phyloP scores from a whole-genome alignment of 139 green algal species.

The Yamagishiella unicocca region DNA sequence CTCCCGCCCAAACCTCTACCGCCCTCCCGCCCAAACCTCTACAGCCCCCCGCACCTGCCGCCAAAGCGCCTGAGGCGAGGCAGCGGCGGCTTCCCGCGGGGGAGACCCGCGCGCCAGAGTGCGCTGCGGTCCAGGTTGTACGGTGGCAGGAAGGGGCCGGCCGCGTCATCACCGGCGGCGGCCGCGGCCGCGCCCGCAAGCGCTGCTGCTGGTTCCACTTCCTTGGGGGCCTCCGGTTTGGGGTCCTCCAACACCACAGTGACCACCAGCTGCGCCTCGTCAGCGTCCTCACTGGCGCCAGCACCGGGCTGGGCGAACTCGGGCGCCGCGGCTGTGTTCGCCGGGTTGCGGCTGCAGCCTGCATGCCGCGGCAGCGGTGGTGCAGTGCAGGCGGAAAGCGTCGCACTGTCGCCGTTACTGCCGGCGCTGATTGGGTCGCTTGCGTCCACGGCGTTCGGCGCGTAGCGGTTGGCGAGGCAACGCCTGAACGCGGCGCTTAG shows the following conservation, averaged over 20 bases:
- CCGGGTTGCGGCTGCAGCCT: too few relatives aligned
- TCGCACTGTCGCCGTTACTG: background rate
- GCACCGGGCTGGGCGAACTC: too few relatives aligned
- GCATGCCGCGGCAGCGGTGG: too few relatives aligned
- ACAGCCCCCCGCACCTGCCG: too few relatives aligned
- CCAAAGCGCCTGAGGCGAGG: background rate
- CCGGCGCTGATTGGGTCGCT: background rate
- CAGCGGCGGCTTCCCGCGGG: conserved; percentile 4
- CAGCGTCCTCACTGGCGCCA: background rate
- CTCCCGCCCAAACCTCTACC: too few relatives aligned
- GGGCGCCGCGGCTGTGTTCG: too few relatives aligned
- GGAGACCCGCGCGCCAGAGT: background rate
- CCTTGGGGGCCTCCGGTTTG: too few relatives aligned
- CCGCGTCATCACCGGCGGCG: background rate
- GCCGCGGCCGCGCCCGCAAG: background rate
- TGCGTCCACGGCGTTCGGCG: background rate
- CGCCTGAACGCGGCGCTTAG: background rate
- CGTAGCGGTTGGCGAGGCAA: background rate
- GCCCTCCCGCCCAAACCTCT: too few relatives aligned
- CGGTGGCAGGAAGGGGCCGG: background rate
- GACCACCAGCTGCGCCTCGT: background rate
- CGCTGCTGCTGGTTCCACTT: background rate
- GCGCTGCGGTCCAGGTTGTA: conserved; percentile 6
- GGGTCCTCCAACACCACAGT: background rate
- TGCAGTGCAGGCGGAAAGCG: background rate